These are phyloP conservation scores for Helicostylum pulchrum DNA, from an alignment of 192 early-diverging fungal genomes.

Conservation along the genomic window DNA sequence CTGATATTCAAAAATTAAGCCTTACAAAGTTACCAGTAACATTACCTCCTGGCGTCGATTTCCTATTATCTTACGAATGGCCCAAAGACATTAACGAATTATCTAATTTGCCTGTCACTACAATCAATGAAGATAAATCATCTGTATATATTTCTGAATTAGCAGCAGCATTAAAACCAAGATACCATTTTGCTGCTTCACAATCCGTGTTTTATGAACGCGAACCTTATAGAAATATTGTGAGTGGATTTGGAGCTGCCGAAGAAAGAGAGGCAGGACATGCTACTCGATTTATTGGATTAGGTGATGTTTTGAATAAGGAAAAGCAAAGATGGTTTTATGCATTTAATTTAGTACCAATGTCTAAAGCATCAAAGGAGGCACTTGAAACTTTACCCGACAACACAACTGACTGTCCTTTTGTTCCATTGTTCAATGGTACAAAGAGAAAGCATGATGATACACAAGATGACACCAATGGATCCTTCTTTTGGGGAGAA, in stretches of 20 bases:
- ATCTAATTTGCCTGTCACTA: background rate
- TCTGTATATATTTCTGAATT: constrained; percentile 41
- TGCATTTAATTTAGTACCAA: constrained; percentile 79
- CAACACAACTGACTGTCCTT: constrained; percentile 57
- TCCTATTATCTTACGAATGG: constrained; percentile 85
- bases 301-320: constrained; percentile 62
- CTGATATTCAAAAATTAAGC: constrained; percentile 34
- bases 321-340: constrained; percentile 88
- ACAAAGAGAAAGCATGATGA: constrained; percentile 23
- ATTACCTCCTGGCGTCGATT: constrained; percentile 57
- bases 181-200: constrained; percentile 84
- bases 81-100: constrained; percentile 50
- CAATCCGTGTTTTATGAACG: constrained; percentile 78
- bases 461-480: constrained; percentile 12
- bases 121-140: background rate
- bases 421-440: constrained; percentile 33
- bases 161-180: constrained; percentile 59
- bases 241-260: constrained; percentile 24
- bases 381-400: constrained; percentile 36
- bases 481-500: constrained; percentile 45
- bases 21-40: constrained; percentile 35
- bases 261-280: constrained; percentile 41
- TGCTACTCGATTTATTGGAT: constrained; percentile 82
- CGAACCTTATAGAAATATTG: constrained; percentile 70
- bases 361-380: constrained; percentile 38